Percentiles rank a stretch among this genome's conserved stretches.
These are phyloP conservation scores for Termitomyces sp. DNA, from an alignment of 768 basidiomycete species.

Conservation along the genomic window DNA sequence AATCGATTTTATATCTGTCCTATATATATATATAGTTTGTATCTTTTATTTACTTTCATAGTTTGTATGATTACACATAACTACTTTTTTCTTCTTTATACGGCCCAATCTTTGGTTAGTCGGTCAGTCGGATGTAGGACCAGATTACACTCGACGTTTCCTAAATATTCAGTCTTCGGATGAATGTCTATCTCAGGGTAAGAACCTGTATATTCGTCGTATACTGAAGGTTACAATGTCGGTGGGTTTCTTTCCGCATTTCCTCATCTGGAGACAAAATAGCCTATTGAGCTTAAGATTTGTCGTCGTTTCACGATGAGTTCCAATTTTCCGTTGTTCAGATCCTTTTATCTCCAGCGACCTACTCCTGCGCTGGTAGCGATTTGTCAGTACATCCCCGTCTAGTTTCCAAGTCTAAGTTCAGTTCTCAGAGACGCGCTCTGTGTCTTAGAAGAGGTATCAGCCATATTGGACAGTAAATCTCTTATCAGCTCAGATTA, in stretches of 20 bases:
- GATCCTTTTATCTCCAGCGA: background rate
- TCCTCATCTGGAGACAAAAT: no score
- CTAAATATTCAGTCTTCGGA: background rate
- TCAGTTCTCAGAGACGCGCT: no score
- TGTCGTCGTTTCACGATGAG: background rate
- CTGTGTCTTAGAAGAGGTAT: background rate
- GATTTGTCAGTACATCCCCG: background rate
- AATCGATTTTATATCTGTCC: background rate
- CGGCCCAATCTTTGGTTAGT: background rate
- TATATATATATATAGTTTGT: background rate
- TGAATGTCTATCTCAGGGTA: background rate
- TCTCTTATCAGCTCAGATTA: background rate
- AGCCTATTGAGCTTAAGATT: background rate
- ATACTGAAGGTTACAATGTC: no score
- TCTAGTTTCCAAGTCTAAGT: background rate
- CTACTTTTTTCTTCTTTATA: background rate
- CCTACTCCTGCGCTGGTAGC: background rate
- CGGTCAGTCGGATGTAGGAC: no score
- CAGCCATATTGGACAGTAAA: no score
- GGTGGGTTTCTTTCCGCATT: no score
- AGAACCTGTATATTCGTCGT: no score
- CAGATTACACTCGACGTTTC: background rate
- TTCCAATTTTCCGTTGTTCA: background rate
- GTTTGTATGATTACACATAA: background rate
- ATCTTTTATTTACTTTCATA: background rate